Evolutionary conservation across 192 early-diverging fungal species (phyloP).

Genomic region (Coemansia nantahalensis): DNA sequence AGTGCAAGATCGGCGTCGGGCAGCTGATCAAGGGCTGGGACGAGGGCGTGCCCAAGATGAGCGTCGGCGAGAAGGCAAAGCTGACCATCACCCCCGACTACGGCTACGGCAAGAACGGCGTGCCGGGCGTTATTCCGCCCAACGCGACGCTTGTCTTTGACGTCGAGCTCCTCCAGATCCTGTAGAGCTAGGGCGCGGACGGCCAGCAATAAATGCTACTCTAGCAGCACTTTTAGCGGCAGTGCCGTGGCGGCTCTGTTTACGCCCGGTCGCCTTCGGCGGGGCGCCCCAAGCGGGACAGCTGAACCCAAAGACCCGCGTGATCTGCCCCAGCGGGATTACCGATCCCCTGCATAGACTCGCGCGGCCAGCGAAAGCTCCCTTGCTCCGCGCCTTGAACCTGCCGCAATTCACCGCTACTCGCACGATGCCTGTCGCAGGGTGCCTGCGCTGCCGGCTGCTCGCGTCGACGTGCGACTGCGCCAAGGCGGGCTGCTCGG

Average conservation of each 20-base stretch:
- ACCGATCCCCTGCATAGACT: no score
- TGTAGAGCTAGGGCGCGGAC: no score
- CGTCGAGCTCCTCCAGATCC: constrained; percentile 70
- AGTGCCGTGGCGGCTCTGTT: no score
- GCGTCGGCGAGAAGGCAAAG: constrained; percentile 82
- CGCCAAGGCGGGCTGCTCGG: constrained; percentile 2
- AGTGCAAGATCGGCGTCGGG: constrained; percentile 86
- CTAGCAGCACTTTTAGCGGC: neutral
- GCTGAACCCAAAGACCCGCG: no score
- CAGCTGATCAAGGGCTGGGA: constrained; percentile 90
- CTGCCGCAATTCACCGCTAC: no score
- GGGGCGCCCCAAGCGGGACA: no score
- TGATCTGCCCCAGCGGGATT: no score
- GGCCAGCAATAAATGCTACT: constrained; percentile 57
- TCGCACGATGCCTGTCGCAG: no score
- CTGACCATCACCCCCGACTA: constrained; percentile 81
- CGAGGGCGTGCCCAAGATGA: constrained; percentile 93
- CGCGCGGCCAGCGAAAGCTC: no score
- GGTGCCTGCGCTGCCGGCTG: constrained; percentile 38
- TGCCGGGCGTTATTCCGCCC: constrained; percentile 76
- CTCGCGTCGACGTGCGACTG: constrained; percentile 13
- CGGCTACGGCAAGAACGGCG: constrained; percentile 78
- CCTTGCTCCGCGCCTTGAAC: no score
- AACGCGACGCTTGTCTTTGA: constrained; percentile 82
- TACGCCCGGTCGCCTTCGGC: no score